Evolutionary conservation across 2,329 filamentous ascomycete genomes (phyloP).

Genomic region (Fusarium gaditjirri): DNA sequence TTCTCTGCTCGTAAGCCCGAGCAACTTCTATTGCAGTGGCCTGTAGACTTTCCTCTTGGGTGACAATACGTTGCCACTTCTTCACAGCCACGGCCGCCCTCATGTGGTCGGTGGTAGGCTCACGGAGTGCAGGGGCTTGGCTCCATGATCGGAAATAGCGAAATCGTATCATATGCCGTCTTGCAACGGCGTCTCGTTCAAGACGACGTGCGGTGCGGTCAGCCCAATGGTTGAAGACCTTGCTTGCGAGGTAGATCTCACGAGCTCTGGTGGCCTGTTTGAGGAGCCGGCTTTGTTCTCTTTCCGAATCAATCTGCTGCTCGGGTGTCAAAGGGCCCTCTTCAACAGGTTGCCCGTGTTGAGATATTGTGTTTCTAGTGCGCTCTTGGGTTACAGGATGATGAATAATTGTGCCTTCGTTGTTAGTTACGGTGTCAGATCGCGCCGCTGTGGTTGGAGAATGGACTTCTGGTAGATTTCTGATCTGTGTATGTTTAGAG

Average conservation of each 20-base stretch:
- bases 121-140: constrained; percentile 46
- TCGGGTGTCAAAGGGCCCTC: constrained; percentile 15
- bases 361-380: background rate
- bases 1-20: constrained; percentile 34
- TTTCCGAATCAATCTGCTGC: constrained; percentile 13
- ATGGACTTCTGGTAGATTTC: background rate
- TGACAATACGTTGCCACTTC: constrained; percentile 48
- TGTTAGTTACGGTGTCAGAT: background rate
- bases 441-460: constrained; percentile 1
- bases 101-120: constrained; percentile 47
- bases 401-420: constrained; percentile 15
- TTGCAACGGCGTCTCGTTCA: constrained; percentile 73
- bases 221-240: constrained; percentile 66
- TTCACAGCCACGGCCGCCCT: constrained; percentile 45
- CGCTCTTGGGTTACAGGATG: constrained; percentile 11
- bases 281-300: constrained; percentile 42
- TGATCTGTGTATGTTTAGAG: background rate
- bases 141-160: constrained; percentile 54
- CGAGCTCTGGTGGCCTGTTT: constrained; percentile 70
- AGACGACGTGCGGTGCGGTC: constrained; percentile 71
- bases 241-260: constrained; percentile 67
- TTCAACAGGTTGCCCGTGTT: constrained; percentile 7
- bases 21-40: constrained; percentile 40
- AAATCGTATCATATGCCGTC: constrained; percentile 74
- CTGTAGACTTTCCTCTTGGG: constrained; percentile 45